These are phyloP conservation scores for Pulveroboletus sp. DNA, from an alignment of 768 basidiomycete genomes.

Conservation along the genomic window DNA sequence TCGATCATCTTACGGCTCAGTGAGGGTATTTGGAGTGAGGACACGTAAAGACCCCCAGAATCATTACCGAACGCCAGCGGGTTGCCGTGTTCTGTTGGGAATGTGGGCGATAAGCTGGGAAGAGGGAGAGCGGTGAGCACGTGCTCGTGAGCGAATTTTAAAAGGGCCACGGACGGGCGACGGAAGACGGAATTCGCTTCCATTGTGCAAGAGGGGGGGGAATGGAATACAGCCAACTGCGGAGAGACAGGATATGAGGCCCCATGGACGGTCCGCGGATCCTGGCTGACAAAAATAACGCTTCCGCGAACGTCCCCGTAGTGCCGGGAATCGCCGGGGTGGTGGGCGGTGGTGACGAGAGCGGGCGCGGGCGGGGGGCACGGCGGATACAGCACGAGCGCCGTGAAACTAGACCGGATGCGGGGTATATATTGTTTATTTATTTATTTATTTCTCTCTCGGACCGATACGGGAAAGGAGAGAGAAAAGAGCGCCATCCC, in stretches of 20 bases:
- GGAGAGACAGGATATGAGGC: slow-evolving; percentile 8
- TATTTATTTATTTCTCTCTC: slow-evolving; percentile 10
- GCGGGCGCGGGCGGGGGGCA: no score
- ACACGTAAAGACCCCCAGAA: slow-evolving; percentile 8
- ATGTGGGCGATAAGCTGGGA: slow-evolving; percentile 26
- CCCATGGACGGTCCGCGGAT: slow-evolving; percentile 17
- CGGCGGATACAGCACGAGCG: no score
- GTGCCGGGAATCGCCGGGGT: slow-evolving; percentile 22
- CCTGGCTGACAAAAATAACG: slow-evolving; percentile 4
- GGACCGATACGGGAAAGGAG: slow-evolving; percentile 25
- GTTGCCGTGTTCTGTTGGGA: slow-evolving; percentile 8
- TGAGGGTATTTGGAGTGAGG: neutral
- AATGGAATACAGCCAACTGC: slow-evolving; percentile 2
- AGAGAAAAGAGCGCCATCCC: neutral
- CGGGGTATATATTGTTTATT: slow-evolving; percentile 18
- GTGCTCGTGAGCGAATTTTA: no score
- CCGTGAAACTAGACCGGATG: slow-evolving; percentile 27
- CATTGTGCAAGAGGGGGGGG: slow-evolving; percentile 10
- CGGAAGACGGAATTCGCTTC: slow-evolving; percentile 13
- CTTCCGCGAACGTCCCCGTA: slow-evolving; percentile 1
- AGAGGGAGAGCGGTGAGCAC: slow-evolving; percentile 1
- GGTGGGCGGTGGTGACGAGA: no score
- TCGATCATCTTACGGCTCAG: slow-evolving; percentile 11
- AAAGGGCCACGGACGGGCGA: slow-evolving; percentile 11
- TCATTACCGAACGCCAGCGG: slow-evolving; percentile 13